These are phyloP conservation scores for Amesomyces nigricolor DNA, from an alignment of 2,329 filamentous ascomycete species.

Conservation along the genomic window DNA sequence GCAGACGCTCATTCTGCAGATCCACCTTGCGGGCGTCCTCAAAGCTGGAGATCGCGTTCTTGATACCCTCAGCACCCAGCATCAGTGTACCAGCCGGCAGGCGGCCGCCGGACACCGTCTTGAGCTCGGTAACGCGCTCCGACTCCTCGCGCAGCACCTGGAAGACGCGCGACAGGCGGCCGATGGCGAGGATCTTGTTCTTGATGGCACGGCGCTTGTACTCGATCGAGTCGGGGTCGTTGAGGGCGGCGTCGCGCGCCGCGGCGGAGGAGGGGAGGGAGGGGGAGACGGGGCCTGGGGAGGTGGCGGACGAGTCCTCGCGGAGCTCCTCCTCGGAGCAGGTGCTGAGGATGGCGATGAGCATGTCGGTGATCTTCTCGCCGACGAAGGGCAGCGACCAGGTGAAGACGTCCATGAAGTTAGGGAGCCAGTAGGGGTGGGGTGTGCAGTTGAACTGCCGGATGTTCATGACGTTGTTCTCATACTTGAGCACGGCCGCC, in stretches of 20 bases:
- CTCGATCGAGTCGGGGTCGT: conserved; percentile 81
- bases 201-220: conserved; percentile 96
- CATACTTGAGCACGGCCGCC: conserved; percentile 96
- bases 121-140: conserved; percentile 93
- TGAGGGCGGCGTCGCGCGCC: conserved; percentile 19
- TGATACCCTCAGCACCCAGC: conserved; percentile 96
- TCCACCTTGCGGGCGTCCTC: conserved; percentile 97
- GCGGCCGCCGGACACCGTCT: conserved; percentile 89
- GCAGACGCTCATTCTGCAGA: conserved; percentile 89
- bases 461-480: conserved; percentile 99
- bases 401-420: conserved; percentile 99
- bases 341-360: conserved; percentile 95
- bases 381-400: conserved; percentile 98
- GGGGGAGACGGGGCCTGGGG: conserved; percentile 68
- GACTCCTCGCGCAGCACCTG: conserved; percentile 97
- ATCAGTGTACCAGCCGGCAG: conserved; percentile 93
- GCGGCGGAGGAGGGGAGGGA: conserved; percentile 38
- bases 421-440: conserved; percentile 98
- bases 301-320: conserved; percentile 69
- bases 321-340: conserved; percentile 99
- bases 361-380: conserved; percentile 99
- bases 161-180: conserved; percentile 93
- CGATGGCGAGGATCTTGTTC: conserved; percentile 99
- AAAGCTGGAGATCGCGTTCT: conserved; percentile 94
- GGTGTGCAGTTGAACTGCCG: conserved; percentile 99